These are phyloP conservation scores for Violaceomyces palustris DNA, from an alignment of 1,284 basidiomycete genomes.

Conservation along the genomic window DNA sequence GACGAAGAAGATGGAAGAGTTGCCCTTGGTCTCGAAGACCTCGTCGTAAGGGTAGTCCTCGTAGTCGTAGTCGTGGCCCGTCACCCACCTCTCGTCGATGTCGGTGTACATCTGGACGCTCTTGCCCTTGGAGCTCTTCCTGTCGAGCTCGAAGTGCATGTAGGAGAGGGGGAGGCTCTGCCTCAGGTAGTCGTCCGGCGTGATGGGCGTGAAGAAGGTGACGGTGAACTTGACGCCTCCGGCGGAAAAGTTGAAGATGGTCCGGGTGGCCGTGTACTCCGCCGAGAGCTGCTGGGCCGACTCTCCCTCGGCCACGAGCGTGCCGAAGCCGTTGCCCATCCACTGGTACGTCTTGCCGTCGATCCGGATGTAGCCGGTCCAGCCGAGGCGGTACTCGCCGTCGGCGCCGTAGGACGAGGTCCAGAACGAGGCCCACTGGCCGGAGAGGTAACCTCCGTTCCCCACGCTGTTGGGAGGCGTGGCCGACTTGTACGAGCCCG, in stretches of 20 bases:
- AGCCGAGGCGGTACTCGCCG: conserved; percentile 42
- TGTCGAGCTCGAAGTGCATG: conserved; percentile 41
- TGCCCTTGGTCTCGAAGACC: conserved; percentile 26
- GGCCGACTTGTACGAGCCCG: conserved; percentile 21
- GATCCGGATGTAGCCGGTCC: conserved; percentile 42
- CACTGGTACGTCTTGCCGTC: conserved; percentile 44
- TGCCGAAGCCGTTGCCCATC: conserved; percentile 48
- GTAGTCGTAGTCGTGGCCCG: conserved; percentile 48
- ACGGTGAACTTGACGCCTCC: conserved; percentile 43
- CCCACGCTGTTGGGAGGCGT: conserved; percentile 44
- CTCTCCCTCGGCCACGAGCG: conserved; percentile 26
- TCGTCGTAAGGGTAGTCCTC: conserved; percentile 33
- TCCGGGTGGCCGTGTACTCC: conserved; percentile 45
- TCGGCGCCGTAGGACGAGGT: conserved; percentile 46
- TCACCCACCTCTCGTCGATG: conserved; percentile 47
- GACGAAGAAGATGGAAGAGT: conserved; percentile 36
- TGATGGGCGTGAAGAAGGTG: conserved; percentile 48
- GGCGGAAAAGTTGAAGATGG: conserved; percentile 47
- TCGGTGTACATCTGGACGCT: conserved; percentile 41
- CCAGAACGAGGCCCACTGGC: conserved; percentile 43
- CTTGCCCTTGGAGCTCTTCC: conserved; percentile 15
- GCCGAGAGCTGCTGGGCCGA: conserved; percentile 41
- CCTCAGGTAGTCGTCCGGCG: conserved; percentile 42
- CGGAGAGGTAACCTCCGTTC: conserved; percentile 43
- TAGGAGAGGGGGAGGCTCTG: conserved; percentile 49